A percentile compares a stretch with the other conserved stretches of the same genome.
Evolutionary conservation across 805 yeast species (phyloP).

Genomic region (Wickerhamomyces chaumierensis): DNA sequence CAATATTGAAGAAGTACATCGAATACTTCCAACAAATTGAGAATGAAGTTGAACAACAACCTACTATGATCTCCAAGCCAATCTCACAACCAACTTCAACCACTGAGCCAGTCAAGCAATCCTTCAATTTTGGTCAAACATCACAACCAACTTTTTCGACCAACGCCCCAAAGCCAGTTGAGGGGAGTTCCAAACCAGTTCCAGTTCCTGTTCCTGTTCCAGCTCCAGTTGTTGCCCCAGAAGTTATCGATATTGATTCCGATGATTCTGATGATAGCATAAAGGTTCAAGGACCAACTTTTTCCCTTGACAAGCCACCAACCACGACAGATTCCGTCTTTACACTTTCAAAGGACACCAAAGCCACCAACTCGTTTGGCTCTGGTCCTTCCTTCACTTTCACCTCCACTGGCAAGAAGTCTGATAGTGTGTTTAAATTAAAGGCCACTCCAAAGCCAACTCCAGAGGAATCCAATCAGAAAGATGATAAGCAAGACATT

Average conservation of each 20-base stretch:
- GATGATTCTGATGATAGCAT: constrained; percentile 47
- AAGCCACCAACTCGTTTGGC: constrained; percentile 14
- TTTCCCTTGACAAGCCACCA: constrained; percentile 36
- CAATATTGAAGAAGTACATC: constrained; percentile 46
- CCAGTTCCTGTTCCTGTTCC: constrained; percentile 12
- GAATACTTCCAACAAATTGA: constrained; percentile 35
- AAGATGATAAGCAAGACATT: no score
- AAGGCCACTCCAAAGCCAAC: constrained; percentile 1
- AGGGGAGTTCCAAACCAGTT: constrained; percentile 1
- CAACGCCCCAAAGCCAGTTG: no score
- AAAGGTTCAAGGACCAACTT: constrained; percentile 65
- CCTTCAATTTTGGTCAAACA: constrained; percentile 9
- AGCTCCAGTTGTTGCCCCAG: constrained; percentile 3
- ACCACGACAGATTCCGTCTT: constrained; percentile 40
- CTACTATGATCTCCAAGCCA: constrained; percentile 4
- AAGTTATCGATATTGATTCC: constrained; percentile 22
- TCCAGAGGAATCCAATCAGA: no score
- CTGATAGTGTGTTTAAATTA: constrained; percentile 25
- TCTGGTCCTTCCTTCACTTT: constrained; percentile 32
- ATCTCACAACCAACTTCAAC: neutral
- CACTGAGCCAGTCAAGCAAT: constrained; percentile 1
- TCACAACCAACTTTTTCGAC: constrained; percentile 6
- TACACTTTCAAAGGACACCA: constrained; percentile 24
- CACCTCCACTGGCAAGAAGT: constrained; percentile 20
- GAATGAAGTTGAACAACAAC: constrained; percentile 7